Base-by-base conservation (phyloP, 371 early-diverging fungal genomes). In the Mucor ambiguus region DNA sequence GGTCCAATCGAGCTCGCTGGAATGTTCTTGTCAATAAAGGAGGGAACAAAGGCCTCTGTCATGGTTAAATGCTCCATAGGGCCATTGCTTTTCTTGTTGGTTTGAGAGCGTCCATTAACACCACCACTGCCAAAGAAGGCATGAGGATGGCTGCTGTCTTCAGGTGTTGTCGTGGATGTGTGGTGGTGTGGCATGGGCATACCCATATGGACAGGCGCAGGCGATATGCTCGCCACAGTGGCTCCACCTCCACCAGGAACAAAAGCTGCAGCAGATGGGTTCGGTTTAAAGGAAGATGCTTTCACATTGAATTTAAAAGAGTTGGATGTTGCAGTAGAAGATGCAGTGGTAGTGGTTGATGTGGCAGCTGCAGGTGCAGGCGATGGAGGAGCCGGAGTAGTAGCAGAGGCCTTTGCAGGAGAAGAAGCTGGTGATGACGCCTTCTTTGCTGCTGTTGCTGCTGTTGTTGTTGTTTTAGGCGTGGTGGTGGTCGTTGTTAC, bases 211-310 rank as follows among this genome's bases (percentile, higher is more conserved):
- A 41, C 41, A 41, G 41, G 46, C 3, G 22, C 22, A 10, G 22
- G 46, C 3, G 22, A 46, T 28, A 49, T 38, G 1, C 29, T 26
- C 14, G 52, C 9, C 2, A 30, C 18, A 20, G 28, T 32, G 7
- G 22, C 32, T 3, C 24, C 48, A 6, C 44, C 49, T 60, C 78
- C 72, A 33, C 78, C 72, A 35, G 95, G 95, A 38, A 91, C 87
- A 75, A 94, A 94, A 2, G 87, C 85, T 24, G 89, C 73, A 4
- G 93, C 94, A 20, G 86, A 69, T n/a, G 89, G 90, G 60, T 93
- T 94, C 18, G 95, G 95, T 64, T 92, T 95, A 77, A 96, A 97
- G 41, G 92, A 93, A 2, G 89, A 86, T 2, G 95, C 97, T 60
- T 92, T 92, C 44, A 86, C 86, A 69, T 95, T 96, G 68, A 95